Conservation (phyloP, 495 filamentous ascomycete genomes). For the Aspergillus indologenus region DNA sequence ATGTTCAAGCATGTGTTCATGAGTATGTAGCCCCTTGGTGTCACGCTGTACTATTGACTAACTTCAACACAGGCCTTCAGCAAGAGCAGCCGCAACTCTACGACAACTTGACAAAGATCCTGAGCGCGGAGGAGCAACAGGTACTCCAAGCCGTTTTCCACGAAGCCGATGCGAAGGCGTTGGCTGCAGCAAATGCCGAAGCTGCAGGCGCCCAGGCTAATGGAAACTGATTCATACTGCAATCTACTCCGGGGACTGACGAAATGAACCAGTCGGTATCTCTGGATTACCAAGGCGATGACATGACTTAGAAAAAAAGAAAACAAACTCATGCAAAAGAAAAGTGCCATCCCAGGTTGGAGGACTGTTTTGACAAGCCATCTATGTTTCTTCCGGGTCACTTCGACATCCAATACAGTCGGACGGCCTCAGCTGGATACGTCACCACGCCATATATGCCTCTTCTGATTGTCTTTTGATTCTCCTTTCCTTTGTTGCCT, state of each 20-base stretch:
- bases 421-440: conserved; percentile 14
- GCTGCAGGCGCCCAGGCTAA: conserved; percentile 38
- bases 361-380: conserved; percentile 6
- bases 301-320: conserved; percentile 1
- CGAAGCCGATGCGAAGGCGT: conserved; percentile 66
- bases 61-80: conserved; percentile 65
- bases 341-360: conserved; percentile 7
- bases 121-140: conserved; percentile 76
- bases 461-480: conserved; percentile 30
- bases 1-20: conserved; percentile 78
- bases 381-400: conserved; percentile 5
- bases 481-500: conserved; percentile 24
- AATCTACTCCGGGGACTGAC: conserved; percentile 7
- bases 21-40: conserved; percentile 58
- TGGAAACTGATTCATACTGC: conserved; percentile 33
- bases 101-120: conserved; percentile 69
- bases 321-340: conserved; percentile 2
- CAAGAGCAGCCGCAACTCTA: conserved; percentile 90
- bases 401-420: conserved; percentile 7
- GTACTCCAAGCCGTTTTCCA: conserved; percentile 77
- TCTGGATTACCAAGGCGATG: not conserved
- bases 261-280: conserved; percentile 2
- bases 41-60: conserved; percentile 14
- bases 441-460: conserved; percentile 39
- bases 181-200: conserved; percentile 41